Base-by-base conservation (phyloP, 2,329 filamentous ascomycete genomes). In the Trichoderma afroharzianum region DNA sequence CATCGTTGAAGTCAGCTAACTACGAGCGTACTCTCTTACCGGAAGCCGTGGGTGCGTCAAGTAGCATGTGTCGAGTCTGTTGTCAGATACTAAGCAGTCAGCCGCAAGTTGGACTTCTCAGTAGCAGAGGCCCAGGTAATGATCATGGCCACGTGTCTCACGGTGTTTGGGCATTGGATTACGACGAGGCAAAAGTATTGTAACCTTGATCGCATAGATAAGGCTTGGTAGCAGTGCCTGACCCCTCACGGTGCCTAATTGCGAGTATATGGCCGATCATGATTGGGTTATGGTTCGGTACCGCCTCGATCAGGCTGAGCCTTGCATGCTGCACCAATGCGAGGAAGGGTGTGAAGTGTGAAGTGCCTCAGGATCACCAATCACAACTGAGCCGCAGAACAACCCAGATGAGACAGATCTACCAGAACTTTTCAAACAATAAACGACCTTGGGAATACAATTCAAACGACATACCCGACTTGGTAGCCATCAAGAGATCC, bases 1-100 rank as follows among this genome's bases (percentile, higher is more conserved):
- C 43, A 53, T 64, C 43, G 14, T 36, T 2, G 7, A 32, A 2
- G 2, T 21, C 6, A 1, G 1, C 7, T 11, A 26, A 26, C 18
- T 0, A 0, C 3, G 4, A 7, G 21, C 0, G 2, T 6, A 14
- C 1, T 32, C 1, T 32, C 0, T 21, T 4, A 12, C 15, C 0
- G 7, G 6, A 9, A 30, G 2, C 1, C 4, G 9, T 21, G 3
- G 1, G 2, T 8, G 8, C 11, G 0, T 39, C 6, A 24, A 62
- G 11, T 6, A 36, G 9, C 1, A 39, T 24, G 15, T 39, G 21
- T 55, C 24, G 6, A 26, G 53, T 43, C 36, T 6, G 0, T 6
- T 0, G 8, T 8, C 24, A 55, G 6, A 15, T 3, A 6, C 3
- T 11, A 9, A 1, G 43, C 4, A 5, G 18, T 21, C 39, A 11